These are phyloP conservation scores for Pseudonectria buxi DNA, from an alignment of 2,329 filamentous ascomycete genomes.

Conservation along the genomic window DNA sequence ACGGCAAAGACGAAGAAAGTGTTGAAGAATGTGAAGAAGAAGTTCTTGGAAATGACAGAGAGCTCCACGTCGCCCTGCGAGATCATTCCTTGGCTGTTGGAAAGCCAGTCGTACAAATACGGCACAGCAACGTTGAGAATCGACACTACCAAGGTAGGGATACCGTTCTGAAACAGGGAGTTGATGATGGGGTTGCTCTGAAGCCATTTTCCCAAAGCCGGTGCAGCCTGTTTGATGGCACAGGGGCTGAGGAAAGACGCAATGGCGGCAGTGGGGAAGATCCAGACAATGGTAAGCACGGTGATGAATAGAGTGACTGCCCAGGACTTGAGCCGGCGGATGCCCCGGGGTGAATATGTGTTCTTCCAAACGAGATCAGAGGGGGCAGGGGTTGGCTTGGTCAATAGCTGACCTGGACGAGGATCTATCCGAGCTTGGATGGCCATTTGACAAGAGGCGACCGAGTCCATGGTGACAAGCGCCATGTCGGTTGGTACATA, in stretches of 20 bases:
- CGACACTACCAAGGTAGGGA: slow-evolving; percentile 80
- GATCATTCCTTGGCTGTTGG: slow-evolving; percentile 88
- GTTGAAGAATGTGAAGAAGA: slow-evolving; percentile 99
- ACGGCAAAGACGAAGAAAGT: slow-evolving; percentile 93
- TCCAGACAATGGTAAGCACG: slow-evolving; percentile 81
- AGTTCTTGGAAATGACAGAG: slow-evolving; percentile 95
- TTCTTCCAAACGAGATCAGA: slow-evolving; percentile 94
- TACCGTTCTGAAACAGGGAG: slow-evolving; percentile 76
- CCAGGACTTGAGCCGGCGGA: slow-evolving; percentile 75
- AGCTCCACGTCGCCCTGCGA: slow-evolving; percentile 92
- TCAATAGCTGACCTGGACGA: slow-evolving; percentile 75
- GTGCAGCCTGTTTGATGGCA: slow-evolving; percentile 67
- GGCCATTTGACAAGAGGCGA: slow-evolving; percentile 88
- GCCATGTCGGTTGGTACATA: slow-evolving; percentile 77
- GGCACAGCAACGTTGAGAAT: slow-evolving; percentile 85
- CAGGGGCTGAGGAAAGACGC: slow-evolving; percentile 76
- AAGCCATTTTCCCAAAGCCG: slow-evolving; percentile 61
- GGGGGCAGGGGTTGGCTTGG: slow-evolving; percentile 79
- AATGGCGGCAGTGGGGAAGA: slow-evolving; percentile 70
- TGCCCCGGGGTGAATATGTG: slow-evolving; percentile 71
- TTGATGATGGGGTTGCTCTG: slow-evolving; percentile 61
- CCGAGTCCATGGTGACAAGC: slow-evolving; percentile 96
- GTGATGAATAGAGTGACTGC: slow-evolving; percentile 75
- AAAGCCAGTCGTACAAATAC: slow-evolving; percentile 89
- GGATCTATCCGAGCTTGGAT: slow-evolving; percentile 92